Evolutionary conservation across 257 asterid species (phyloP), one percentile per base, ranked within the genome.

Genomic region (Gentiana macrophylla): DNA sequence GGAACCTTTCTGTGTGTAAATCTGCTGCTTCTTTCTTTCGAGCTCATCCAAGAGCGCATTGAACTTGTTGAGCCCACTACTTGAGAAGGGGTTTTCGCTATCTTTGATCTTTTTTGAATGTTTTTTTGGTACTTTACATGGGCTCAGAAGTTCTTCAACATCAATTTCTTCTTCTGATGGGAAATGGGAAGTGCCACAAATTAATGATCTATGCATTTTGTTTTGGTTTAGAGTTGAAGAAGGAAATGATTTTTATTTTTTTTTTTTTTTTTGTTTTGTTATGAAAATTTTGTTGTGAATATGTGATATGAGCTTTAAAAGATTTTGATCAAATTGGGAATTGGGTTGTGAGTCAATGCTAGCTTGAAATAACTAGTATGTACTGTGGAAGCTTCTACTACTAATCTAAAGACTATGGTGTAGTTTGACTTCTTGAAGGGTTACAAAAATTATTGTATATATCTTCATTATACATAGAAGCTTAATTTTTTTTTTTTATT

Each of bases 141-240:
- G 91, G 58, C 81, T 82, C 5, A 13, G 35, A 11, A 71, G 45
- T 4, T 59, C 35, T 8, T 74, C 69, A 12, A 48, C 52, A 52
- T 68, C 80, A 24, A 24, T 24, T 24, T 24, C 24, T 24, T 24
- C 24, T 48, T 70, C 78, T 38, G 67, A 66, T 32, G 63, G 74
- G 66, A 64, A 68, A 51, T 71, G 54, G 43, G 78, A 85, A 38
- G 69, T 79, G 8, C 94, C 85, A 54, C 95, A 86, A 47, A 82
- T 70, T 74, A 81, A 81, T 67, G 76, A 69, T 46, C 61, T 71
- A 15, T 44, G 36, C 32, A 35, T 8, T 32, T 52, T 8, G 12
- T 32, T 6, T 24, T 24, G 12, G 37, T 4, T 52, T 12, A 24
- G 24, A 24, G 24, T 24, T 24, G 24, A 24, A 24, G 1, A 24